Conservation (phyloP, 768 basidiomycete species). For the Psilocybe sp. region DNA sequence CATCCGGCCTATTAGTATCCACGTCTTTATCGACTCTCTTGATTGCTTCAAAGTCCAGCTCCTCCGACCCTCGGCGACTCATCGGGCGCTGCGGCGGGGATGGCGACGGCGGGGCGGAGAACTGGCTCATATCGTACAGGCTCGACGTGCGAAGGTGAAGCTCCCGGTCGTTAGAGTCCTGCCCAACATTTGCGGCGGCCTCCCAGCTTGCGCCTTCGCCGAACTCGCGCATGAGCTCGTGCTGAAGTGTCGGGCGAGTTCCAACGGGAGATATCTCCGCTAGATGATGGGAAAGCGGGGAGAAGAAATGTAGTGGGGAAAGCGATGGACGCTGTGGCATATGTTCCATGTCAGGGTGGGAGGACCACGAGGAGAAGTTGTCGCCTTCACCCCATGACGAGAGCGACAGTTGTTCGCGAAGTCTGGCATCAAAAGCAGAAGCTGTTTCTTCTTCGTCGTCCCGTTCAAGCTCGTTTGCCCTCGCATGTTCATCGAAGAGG, state of each 20-base stretch:
- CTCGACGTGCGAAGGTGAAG: conserved; percentile 54
- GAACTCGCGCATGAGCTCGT: conserved; percentile 45
- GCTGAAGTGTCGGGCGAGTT: conserved; percentile 41
- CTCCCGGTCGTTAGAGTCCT: conserved; percentile 22
- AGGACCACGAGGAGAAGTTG: conserved; percentile 27
- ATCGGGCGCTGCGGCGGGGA: conserved; percentile 21
- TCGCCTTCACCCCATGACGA: conserved; percentile 26
- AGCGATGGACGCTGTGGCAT: conserved; percentile 14
- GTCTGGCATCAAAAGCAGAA: conserved; percentile 13
- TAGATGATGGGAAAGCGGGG: conserved; percentile 19
- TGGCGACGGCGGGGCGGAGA: conserved; percentile 40
- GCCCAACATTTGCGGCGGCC: conserved; percentile 1
- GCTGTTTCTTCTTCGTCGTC: neutral
- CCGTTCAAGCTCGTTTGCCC: neutral
- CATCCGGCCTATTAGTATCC: neutral
- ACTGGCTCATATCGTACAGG: conserved; percentile 48
- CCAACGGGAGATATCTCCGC: conserved; percentile 19
- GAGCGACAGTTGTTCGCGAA: conserved; percentile 30
- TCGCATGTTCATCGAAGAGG: conserved; percentile 43
- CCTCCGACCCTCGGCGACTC: conserved; percentile 2
- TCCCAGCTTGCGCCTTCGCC: conserved; percentile 1
- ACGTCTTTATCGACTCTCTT: neutral
- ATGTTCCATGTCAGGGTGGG: conserved; percentile 15
- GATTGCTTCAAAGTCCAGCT: conserved; percentile 7
- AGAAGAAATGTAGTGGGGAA: conserved; percentile 30